Percentiles rank a stretch among this genome's conserved stretches.
These are phyloP conservation scores for Xylariaceae sp. DNA, from an alignment of 2,329 filamentous ascomycete genomes.

Conservation along the genomic window DNA sequence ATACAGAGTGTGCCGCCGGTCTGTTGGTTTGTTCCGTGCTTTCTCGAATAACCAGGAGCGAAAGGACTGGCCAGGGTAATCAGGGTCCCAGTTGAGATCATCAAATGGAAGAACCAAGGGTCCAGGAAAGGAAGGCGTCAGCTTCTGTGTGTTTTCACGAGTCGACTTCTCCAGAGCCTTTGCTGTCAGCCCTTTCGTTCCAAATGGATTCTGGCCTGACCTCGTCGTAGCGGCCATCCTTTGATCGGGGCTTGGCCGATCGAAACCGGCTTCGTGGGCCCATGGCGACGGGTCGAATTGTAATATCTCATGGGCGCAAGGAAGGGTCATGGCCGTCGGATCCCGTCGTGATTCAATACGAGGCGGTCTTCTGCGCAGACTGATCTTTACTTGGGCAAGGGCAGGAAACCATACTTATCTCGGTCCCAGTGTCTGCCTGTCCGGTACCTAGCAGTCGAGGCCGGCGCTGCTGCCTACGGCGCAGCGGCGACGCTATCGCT, in stretches of 20 bases:
- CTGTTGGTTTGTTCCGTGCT: conserved; percentile 45
- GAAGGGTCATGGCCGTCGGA: too few species aligned
- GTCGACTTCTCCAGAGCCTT: conserved; percentile 13
- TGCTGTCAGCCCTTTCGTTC: conserved; percentile 2
- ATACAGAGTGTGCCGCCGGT: conserved; percentile 46
- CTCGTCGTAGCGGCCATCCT: conserved; percentile 26
- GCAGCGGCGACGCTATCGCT: too few species aligned
- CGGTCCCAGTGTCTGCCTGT: too few species aligned
- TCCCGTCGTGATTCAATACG: too few species aligned
- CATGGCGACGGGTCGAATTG: conserved; percentile 27
- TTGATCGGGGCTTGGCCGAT: conserved; percentile 21
- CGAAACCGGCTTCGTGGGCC: conserved; percentile 26
- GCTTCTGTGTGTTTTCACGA: conserved; percentile 11
- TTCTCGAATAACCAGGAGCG: conserved; percentile 43
- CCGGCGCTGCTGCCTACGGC: too few species aligned
- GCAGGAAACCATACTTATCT: too few species aligned
- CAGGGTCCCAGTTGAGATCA: conserved; percentile 50
- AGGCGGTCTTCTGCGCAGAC: too few species aligned
- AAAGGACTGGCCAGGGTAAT: conserved; percentile 47
- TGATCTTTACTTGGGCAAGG: too few species aligned
- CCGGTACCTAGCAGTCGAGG: too few species aligned
- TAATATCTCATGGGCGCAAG: conserved; percentile 15
- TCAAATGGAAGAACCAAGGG: conserved; percentile 58
- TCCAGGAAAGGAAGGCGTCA: conserved; percentile 44
- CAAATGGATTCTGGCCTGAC: conserved; percentile 22